These are phyloP conservation scores for Zygosaccharomyces bisporus DNA, from an alignment of 805 yeast genomes.

Conservation along the genomic window DNA sequence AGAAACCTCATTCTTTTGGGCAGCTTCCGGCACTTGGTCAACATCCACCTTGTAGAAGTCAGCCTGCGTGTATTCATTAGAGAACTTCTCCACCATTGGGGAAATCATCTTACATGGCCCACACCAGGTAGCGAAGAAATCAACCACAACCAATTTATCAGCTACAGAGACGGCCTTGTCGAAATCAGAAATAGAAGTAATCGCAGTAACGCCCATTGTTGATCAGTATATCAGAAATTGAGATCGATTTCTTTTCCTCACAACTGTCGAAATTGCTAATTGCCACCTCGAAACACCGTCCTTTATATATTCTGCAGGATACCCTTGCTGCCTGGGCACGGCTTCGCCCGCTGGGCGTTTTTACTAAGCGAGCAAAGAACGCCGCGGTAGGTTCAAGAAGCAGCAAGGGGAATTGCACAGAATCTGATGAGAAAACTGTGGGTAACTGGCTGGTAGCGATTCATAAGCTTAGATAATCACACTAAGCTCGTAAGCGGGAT, in stretches of 20 bases:
- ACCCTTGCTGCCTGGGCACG: slow-evolving; percentile 3
- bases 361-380: slow-evolving; percentile 15
- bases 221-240: too few relatives aligned
- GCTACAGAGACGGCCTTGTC: slow-evolving; percentile 54
- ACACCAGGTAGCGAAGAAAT: slow-evolving; percentile 97
- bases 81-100: slow-evolving; percentile 83
- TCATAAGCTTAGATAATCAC: too few relatives aligned
- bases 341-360: slow-evolving; percentile 7
- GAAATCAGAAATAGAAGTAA: slow-evolving; percentile 58
- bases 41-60: slow-evolving; percentile 89
- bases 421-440: not conserved
- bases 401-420: slow-evolving; percentile 1
- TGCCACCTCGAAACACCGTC: not conserved
- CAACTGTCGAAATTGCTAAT: too few relatives aligned
- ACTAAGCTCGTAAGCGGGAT: too few relatives aligned
- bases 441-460: too few relatives aligned
- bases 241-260: too few relatives aligned
- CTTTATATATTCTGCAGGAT: slow-evolving; percentile 4
- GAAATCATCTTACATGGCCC: slow-evolving; percentile 99
- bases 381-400: slow-evolving; percentile 6
- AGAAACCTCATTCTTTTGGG: slow-evolving; percentile 56
- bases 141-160: slow-evolving; percentile 80
- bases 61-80: slow-evolving; percentile 57
- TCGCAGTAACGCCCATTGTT: slow-evolving; percentile 50
- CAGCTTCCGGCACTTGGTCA: slow-evolving; percentile 73